Base-by-base conservation (phyloP, 768 basidiomycete genomes). In the Xerocomellus chrysenteron region DNA sequence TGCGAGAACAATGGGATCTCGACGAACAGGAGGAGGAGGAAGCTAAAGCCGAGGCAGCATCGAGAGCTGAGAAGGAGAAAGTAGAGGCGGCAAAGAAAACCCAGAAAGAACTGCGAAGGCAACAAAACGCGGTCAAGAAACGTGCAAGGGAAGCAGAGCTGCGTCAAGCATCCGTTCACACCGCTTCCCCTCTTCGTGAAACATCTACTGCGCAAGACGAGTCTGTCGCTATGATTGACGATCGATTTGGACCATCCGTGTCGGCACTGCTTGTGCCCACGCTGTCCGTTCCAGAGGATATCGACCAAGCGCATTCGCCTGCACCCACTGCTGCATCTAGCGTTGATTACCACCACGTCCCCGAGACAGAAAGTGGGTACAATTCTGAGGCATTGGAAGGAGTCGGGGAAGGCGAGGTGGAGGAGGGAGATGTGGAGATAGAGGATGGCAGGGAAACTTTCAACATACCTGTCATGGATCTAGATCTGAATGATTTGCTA, bases 21-120 rank as follows among this genome's bases (percentile, higher is more conserved):
- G 92, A 94, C 61, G 82, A 78, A n/a, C 70, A 75, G 32, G 93
- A 96, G 58, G 95, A 94, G 66, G 78, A 80, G 26, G 84, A 86
- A 61, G 84, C 85, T 4, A 79, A 77, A 45, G 60, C 68, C 14
- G 80, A 78, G 10, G 74, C 75, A 9, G 67, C 64, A 17, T 75
- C 76, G 17, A 78, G 69, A 47, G 70, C 64, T 0, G 79, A 82
- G 58, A 76, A 75, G n/a, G 82, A 82, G 41, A 82, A 78, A 61
- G 51, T 36, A 12, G 71, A 73, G 33, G 57, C 45, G 40, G 57
- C 48, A 43, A 71, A 65, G 59, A 79, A 75, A 53, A 74, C 75
- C 10, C 78, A 79, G 65, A 77, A 73, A 61, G 76, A 75, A 54
- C 78, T 75, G 55, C 82, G 80, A 61, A 80, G 78, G 28, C 73